These are phyloP conservation scores for Debaryomyces sp. DNA, from an alignment of 1,139 yeast species.

Conservation along the genomic window DNA sequence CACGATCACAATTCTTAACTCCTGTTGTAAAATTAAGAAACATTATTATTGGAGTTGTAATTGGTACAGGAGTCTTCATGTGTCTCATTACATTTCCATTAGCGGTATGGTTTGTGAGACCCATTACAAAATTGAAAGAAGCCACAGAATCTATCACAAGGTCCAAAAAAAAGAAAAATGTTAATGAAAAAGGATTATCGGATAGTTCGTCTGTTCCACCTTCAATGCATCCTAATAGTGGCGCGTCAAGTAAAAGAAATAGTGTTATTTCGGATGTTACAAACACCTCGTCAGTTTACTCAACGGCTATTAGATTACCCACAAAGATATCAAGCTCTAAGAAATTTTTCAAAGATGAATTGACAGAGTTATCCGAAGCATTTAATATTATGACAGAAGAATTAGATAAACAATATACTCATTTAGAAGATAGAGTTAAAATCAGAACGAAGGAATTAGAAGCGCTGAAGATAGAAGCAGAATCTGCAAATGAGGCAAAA, in stretches of 20 bases:
- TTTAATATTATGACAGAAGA: constrained; percentile 92
- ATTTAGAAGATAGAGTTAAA: constrained; percentile 86
- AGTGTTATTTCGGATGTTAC: constrained; percentile 33
- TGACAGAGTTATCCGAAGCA: constrained; percentile 84
- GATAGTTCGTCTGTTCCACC: constrained; percentile 7
- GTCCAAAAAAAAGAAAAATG: constrained; percentile 30
- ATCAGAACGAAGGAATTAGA: constrained; percentile 87
- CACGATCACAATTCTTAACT: constrained; percentile 56
- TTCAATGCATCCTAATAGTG: constrained; percentile 1
- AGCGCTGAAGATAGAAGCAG: constrained; percentile 87
- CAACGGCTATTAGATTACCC: constrained; percentile 48
- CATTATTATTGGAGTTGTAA: constrained; percentile 75
- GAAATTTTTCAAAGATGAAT: constrained; percentile 76
- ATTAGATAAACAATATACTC: constrained; percentile 77
- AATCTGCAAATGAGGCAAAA: constrained; percentile 92
- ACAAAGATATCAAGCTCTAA: constrained; percentile 57
- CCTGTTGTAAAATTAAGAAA: constrained; percentile 66
- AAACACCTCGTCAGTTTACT: constrained; percentile 33
- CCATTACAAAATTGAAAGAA: constrained; percentile 76
- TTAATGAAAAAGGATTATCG: background rate
- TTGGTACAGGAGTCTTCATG: constrained; percentile 79
- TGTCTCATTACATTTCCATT: constrained; percentile 76
- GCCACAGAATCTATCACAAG: constrained; percentile 72
- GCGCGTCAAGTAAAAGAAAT: constrained; percentile 19
- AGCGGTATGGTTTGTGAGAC: constrained; percentile 84